phyloP scores from a whole-genome alignment of 768 basidiomycete species.

The Crepidotus variabilis region DNA sequence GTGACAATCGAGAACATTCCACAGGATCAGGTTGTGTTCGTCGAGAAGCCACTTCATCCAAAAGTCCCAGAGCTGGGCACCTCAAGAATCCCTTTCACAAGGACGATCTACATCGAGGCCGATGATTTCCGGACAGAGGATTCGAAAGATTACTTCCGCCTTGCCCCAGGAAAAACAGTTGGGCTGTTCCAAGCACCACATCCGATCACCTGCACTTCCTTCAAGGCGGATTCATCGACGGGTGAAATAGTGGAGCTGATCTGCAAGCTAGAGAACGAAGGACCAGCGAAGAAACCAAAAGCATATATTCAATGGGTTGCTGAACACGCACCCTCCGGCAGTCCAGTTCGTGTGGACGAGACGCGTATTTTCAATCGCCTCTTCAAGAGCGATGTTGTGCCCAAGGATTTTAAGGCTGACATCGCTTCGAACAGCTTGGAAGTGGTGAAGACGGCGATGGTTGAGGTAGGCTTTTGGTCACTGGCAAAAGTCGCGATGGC shows the following conservation, averaged over 20 bases:
- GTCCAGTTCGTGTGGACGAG: conserved; percentile 84
- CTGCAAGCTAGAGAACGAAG: conserved; percentile 73
- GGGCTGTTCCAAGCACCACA: conserved; percentile 91
- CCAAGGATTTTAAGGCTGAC: conserved; percentile 78
- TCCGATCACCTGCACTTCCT: conserved; percentile 91
- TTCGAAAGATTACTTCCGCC: conserved; percentile 93
- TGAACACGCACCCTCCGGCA: conserved; percentile 70
- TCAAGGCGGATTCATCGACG: conserved; percentile 67
- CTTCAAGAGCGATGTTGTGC: conserved; percentile 92
- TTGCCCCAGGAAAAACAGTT: conserved; percentile 96
- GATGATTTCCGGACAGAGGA: conserved; percentile 93
- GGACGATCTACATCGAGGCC: conserved; percentile 85
- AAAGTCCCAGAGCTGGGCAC: conserved; percentile 87
- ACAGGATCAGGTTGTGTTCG: conserved; percentile 75
- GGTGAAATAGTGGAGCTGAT: conserved; percentile 78
- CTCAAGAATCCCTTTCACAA: conserved; percentile 80
- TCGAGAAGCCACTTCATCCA: conserved; percentile 92
- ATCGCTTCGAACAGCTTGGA: conserved; percentile 81
- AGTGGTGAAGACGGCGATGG: conserved; percentile 72
- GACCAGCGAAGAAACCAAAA: conserved; percentile 73
- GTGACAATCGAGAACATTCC: conserved; percentile 89
- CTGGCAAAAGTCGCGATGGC: conserved; percentile 66
- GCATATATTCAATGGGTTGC: conserved; percentile 98
- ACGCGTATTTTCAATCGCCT: conserved; percentile 89
- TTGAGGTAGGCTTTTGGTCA: conserved; percentile 88